Base-by-base conservation (phyloP, 2,329 filamentous ascomycete species). In the Botrytis galanthina region DNA sequence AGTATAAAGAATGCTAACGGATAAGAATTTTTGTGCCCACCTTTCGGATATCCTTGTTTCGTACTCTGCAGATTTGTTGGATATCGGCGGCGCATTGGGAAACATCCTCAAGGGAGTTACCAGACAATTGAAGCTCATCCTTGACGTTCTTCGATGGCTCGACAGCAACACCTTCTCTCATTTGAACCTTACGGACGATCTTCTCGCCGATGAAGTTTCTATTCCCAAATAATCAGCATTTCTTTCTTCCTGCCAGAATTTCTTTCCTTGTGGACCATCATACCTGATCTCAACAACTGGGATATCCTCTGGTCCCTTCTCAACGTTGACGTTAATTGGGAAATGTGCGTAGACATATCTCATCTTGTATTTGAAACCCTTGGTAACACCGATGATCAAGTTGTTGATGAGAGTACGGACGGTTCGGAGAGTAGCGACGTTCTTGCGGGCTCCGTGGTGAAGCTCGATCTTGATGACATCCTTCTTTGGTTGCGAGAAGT, bases 21-120 rank as follows among this genome's bases (percentile, higher is more conserved):
- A 29, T 35, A n/a, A 14, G 39, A 10, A 44, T 60, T 59, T 46
- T 73, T 74, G 4, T 61, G 80, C 86, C 80, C 83, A 94, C 92
- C 93, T 98, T 98, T 89, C 97, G 94, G 89, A 99, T 99, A 97
- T 99, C 96, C 94, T 99, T 99, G 93, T 99, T 99, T 86, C 94
- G 92, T 86, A 99, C 96, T 87, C 91, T 91, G 94, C 96, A 99
- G 87, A 96, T 95, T 88, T 99, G 96, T 90, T 99, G 96, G 85
- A 99, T 98, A 86, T 99, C 96, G 86, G 96, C 96, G 80, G 96
- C 96, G 84, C 92, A 94, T 89, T 99, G 96, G 83, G 96, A 99
- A 79, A 99, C 96, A 84, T 91, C 91, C 90, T 99, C 97, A 81
- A 99, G 89, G 77, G 93, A 97, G 93, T 98, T 99, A 82, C 96